These are phyloP conservation scores for Senna tora DNA, from an alignment of 306 rosid species.

Conservation along the genomic window DNA sequence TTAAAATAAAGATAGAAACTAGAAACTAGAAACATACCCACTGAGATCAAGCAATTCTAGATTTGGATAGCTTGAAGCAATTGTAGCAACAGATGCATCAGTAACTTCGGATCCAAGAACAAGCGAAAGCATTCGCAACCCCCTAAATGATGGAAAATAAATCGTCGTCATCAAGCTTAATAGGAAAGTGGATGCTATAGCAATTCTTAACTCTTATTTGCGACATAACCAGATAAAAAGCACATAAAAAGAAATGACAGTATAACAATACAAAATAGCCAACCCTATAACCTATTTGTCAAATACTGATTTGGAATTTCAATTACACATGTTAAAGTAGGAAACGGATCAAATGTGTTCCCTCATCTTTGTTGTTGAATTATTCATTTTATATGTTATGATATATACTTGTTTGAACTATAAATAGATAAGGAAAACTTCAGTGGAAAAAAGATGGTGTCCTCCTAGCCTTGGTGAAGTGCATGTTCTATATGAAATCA, in stretches of 20 bases:
- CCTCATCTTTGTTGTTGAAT: background rate
- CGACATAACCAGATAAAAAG: background rate
- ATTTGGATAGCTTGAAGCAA: conserved; percentile 67
- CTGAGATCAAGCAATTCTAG: conserved; percentile 77
- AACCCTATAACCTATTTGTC: background rate
- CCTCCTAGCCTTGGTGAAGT: background rate
- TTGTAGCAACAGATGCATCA: conserved; percentile 88
- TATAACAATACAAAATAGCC: background rate
- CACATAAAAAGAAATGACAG: background rate
- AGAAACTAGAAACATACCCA: conserved; percentile 70
- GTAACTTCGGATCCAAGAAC: conserved; percentile 81
- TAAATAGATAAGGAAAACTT: background rate
- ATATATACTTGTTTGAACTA: too few species aligned
- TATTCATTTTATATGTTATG: background rate
- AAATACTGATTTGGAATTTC: background rate
- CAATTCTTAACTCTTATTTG: background rate
- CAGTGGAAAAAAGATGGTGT: background rate
- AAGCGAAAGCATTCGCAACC: conserved; percentile 72
- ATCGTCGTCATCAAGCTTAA: conserved; percentile 21
- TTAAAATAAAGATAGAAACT: background rate
- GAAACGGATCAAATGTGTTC: background rate
- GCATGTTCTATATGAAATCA: too few species aligned
- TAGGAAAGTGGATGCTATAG: background rate
- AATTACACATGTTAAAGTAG: background rate
- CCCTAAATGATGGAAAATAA: conserved; percentile 42